phyloP scores from a whole-genome alignment of 2,329 filamentous ascomycete genomes.

The Leptosphaerulina australis region DNA sequence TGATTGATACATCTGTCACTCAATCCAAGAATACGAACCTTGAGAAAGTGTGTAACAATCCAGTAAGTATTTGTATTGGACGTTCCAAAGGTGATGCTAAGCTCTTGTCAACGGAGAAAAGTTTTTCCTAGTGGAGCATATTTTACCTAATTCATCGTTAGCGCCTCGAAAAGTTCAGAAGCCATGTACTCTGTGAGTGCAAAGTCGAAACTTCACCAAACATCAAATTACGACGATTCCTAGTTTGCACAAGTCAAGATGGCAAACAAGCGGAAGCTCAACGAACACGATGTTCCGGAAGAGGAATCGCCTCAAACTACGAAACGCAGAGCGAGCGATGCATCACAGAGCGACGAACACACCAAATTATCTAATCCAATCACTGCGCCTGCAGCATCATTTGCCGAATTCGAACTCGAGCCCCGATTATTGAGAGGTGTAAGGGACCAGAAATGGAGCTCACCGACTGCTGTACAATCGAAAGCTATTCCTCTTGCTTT shows the following conservation, averaged over 20 bases:
- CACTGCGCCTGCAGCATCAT: slow-evolving; percentile 56
- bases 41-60: too few species aligned
- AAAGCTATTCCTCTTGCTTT: slow-evolving; percentile 87
- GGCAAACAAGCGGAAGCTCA: slow-evolving; percentile 56
- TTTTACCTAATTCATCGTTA: slow-evolving; percentile 15
- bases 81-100: too few species aligned
- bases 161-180: slow-evolving; percentile 31
- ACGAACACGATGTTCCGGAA: slow-evolving; percentile 56
- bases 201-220: slow-evolving; percentile 10
- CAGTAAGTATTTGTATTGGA: too few species aligned
- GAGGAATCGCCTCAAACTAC: slow-evolving; percentile 24
- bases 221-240: too few species aligned
- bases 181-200: slow-evolving; percentile 15
- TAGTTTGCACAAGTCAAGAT: too few species aligned
- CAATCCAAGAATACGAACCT: too few species aligned
- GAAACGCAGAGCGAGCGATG: slow-evolving; percentile 31
- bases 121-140: slow-evolving; percentile 22
- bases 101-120: background rate
- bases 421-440: slow-evolving; percentile 84
- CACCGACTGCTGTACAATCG: slow-evolving; percentile 86
- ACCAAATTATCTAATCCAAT: slow-evolving; percentile 21
- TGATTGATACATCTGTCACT: too few species aligned
- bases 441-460: slow-evolving; percentile 79
- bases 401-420: slow-evolving; percentile 80
- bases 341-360: slow-evolving; percentile 29